Base-by-base conservation (phyloP, 179 eudicot genomes). In the Silene coronaria region DNA sequence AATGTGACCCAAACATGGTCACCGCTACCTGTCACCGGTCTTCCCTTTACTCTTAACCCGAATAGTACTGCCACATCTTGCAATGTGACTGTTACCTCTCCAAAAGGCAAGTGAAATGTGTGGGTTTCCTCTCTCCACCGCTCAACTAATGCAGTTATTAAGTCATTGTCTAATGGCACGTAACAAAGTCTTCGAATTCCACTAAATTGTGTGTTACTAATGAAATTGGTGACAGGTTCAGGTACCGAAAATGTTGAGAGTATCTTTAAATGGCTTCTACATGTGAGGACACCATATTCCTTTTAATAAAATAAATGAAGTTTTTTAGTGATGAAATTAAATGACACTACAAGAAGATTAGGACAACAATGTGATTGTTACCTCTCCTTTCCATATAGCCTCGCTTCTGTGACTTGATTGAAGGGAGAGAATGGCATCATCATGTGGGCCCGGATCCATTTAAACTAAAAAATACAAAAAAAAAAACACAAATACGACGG, bases 71-170 rank as follows among this genome's bases (percentile, higher is more conserved):
- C 38, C 36, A 66, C 70, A 30, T 66, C 70, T 27, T 28, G 16
- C 9, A 66, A 26, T 23, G 70, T 66, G n/a, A 66, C 11, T 17
- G 70, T 66, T 30, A 32, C n/a, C 42, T 66, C 70, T 7, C 42
- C 42, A 30, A 66, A 7, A 66, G 70, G 36, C 2, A 66, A 13
- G 70, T 66, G 70, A 21, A 66, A 66, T 27, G 70, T 66, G 70
- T 66, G 42, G 21, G 42, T 66, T 12, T 66, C 70, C 70, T 12
- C 12, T 66, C 70, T 12, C 70, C 70, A 66, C 13, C 42, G 16
- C 70, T 66, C 70, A 13, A 66, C 42, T 66, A 66, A n/a, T 27
- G 70, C 70, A 1, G 66, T 61, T 28, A 61, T 61, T n/a, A 53
- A 53, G 59, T 53, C 59, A n/a, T 13, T n/a, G 7, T 53, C 59